Evolutionary conservation across 345 rosid species (phyloP).

Genomic region (Populus alba): DNA sequence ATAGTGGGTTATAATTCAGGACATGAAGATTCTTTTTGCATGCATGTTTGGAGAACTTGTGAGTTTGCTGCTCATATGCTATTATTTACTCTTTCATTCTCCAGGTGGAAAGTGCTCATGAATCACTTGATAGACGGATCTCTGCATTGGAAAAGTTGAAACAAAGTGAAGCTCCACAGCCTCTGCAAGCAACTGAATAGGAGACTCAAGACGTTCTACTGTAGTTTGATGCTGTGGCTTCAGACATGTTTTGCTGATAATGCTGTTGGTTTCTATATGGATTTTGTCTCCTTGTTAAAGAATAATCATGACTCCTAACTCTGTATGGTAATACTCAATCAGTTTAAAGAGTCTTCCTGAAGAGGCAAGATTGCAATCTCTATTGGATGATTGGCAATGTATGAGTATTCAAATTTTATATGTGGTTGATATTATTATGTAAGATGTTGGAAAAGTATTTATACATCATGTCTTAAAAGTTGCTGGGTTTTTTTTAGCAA

Average conservation of each 20-base stretch:
- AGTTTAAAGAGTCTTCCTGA: slow-evolving; percentile 2
- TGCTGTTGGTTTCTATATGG: slow-evolving; percentile 14
- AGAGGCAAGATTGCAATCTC: background rate
- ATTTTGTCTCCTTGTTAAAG: background rate
- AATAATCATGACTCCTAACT: slow-evolving; percentile 15
- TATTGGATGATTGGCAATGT: background rate
- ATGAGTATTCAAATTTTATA: background rate
- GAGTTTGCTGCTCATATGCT: background rate
- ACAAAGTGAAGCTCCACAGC: slow-evolving; percentile 60
- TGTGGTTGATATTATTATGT: background rate
- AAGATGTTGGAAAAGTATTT: background rate
- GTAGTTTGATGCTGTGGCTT: background rate
- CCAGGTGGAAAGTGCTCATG: slow-evolving; percentile 65
- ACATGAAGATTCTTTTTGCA: background rate
- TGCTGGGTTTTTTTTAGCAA: too few species aligned
- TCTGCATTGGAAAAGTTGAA: slow-evolving; percentile 72
- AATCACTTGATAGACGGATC: slow-evolving; percentile 70
- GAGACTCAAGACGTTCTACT: slow-evolving; percentile 7
- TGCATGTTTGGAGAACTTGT: background rate
- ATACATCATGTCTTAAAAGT: background rate
- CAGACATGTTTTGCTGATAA: background rate
- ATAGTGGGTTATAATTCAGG: background rate
- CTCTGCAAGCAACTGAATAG: slow-evolving; percentile 60
- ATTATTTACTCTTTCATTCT: background rate
- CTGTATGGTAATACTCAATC: slow-evolving; percentile 1